These are phyloP conservation scores for Neopestalotiopsis sp. DNA, from an alignment of 2,329 filamentous ascomycete genomes.

Conservation along the genomic window DNA sequence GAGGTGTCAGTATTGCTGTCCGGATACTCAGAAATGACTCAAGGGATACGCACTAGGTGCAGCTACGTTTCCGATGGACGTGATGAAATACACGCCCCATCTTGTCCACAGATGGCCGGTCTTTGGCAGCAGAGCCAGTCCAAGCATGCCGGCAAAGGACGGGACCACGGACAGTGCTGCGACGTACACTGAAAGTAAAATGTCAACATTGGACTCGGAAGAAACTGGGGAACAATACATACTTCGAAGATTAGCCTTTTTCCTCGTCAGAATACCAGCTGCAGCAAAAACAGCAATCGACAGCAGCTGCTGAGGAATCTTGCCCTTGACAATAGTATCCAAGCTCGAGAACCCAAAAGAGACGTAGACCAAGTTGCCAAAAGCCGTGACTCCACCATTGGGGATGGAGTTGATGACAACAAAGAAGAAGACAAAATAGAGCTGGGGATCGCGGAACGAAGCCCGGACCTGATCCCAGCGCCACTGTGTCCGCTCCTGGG, in stretches of 20 bases:
- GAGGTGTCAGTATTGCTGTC: neutral
- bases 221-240: no score
- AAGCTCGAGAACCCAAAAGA: slow-evolving; percentile 38
- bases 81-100: slow-evolving; percentile 39
- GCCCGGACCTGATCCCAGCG: slow-evolving; percentile 34
- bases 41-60: slow-evolving; percentile 24
- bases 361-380: slow-evolving; percentile 36
- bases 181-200: no score
- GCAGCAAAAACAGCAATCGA: slow-evolving; percentile 35
- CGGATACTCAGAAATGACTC: slow-evolving; percentile 21
- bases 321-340: slow-evolving; percentile 38
- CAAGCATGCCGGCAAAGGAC: slow-evolving; percentile 37
- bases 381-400: slow-evolving; percentile 39
- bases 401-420: slow-evolving; percentile 39
- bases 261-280: slow-evolving; percentile 27
- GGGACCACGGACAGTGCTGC: slow-evolving; percentile 37
- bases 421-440: slow-evolving; percentile 41
- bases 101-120: slow-evolving; percentile 30
- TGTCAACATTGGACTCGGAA: no score
- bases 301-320: slow-evolving; percentile 33
- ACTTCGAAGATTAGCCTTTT: slow-evolving; percentile 34
- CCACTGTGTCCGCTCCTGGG: slow-evolving; percentile 31
- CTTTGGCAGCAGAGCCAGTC: slow-evolving; percentile 33
- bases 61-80: slow-evolving; percentile 31
- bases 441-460: slow-evolving; percentile 37